Conservation (phyloP, 2,329 filamentous ascomycete genomes). For the Exophiala sp. region DNA sequence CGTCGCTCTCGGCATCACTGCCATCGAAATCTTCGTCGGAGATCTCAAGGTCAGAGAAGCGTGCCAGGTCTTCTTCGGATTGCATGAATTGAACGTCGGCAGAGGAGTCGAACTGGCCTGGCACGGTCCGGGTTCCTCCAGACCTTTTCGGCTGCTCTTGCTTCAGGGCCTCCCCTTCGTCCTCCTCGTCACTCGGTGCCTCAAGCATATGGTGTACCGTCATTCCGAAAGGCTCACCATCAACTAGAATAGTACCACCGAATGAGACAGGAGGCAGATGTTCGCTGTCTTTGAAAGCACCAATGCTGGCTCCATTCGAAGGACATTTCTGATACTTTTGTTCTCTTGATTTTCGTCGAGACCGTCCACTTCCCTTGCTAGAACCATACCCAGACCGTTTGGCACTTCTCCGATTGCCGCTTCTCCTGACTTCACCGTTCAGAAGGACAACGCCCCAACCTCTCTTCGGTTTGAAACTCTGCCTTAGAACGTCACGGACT, state of each 20-base stretch:
- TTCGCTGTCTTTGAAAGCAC: constrained; percentile 78
- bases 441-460: constrained; percentile 60
- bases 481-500: constrained; percentile 56
- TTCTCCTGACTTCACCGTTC: constrained; percentile 55
- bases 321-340: constrained; percentile 75
- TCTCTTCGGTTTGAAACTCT: constrained; percentile 54
- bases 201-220: constrained; percentile 97
- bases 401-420: constrained; percentile 39
- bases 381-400: constrained; percentile 23
- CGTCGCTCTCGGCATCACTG: constrained; percentile 26
- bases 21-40: constrained; percentile 45
- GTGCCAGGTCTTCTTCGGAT: constrained; percentile 37
- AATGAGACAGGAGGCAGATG: constrained; percentile 89
- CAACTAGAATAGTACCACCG: constrained; percentile 80
- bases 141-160: constrained; percentile 43
- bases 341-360: constrained; percentile 46
- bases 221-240: constrained; percentile 84
- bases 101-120: constrained; percentile 28
- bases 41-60: constrained; percentile 47
- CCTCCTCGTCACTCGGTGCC: constrained; percentile 54
- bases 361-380: constrained; percentile 6
- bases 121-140: constrained; percentile 37
- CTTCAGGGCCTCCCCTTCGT: constrained; percentile 39
- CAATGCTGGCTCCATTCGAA: constrained; percentile 84
- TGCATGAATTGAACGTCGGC: constrained; percentile 38